Percentiles rank a stretch among this genome's conserved stretches.
Evolutionary conservation across 2,329 filamentous ascomycete species (phyloP).

Genomic region (Colletotrichum sansevieriae): DNA sequence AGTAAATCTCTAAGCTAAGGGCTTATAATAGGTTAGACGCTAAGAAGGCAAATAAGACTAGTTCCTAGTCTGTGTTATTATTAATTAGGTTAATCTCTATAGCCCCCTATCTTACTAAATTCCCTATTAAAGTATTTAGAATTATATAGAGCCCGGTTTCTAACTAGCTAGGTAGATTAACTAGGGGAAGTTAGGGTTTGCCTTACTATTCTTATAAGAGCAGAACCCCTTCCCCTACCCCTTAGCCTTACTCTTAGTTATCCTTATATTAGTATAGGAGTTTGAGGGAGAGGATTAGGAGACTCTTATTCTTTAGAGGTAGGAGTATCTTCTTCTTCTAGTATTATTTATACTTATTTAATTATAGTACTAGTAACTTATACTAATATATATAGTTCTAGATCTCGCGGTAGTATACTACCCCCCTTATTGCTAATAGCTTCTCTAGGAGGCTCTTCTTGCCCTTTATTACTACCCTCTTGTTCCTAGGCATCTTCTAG

Average conservation of each 20-base stretch:
- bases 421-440: neutral
- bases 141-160: neutral
- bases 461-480: neutral
- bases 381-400: neutral
- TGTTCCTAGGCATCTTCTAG: neutral
- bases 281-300: neutral
- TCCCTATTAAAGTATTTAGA: neutral
- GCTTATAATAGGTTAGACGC: neutral
- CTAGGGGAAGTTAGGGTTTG: neutral
- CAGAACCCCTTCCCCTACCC: neutral
- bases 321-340: neutral
- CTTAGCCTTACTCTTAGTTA: neutral
- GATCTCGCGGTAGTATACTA: neutral
- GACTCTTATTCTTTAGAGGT: neutral
- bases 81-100: constrained; percentile 1
- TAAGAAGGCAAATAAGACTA: neutral
- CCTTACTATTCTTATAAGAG: neutral
- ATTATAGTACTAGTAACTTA: neutral
- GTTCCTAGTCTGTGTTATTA: neutral
- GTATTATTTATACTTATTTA: neutral
- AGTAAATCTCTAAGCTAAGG: neutral
- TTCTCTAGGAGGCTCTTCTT: neutral
- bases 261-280: neutral
- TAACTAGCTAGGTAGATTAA: neutral
- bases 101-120: neutral